Percentiles rank a stretch among this genome's conserved stretches.
These are phyloP conservation scores for Colletotrichum graminicola DNA, from an alignment of 2,329 filamentous ascomycete genomes.

Conservation along the genomic window DNA sequence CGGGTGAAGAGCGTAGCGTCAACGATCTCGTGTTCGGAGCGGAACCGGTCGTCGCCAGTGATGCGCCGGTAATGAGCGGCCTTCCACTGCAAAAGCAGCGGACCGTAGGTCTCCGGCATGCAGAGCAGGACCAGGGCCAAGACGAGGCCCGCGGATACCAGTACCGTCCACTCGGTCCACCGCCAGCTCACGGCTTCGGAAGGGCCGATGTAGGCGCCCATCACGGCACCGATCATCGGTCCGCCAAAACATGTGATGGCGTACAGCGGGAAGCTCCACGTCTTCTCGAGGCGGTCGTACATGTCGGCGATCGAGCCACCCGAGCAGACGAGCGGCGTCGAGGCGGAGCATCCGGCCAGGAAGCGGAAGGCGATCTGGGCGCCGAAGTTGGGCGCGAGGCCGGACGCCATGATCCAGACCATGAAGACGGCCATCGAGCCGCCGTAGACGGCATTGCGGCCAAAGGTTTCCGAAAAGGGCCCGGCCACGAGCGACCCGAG, in stretches of 20 bases:
- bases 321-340: slow-evolving; percentile 57
- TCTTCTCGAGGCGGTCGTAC: slow-evolving; percentile 52
- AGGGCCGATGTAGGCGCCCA: slow-evolving; percentile 75
- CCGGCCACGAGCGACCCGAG: slow-evolving; percentile 53
- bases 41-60: slow-evolving; percentile 72
- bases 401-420: slow-evolving; percentile 59
- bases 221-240: slow-evolving; percentile 55
- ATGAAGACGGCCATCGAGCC: slow-evolving; percentile 56
- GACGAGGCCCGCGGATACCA: slow-evolving; percentile 72
- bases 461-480: slow-evolving; percentile 55
- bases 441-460: slow-evolving; percentile 56
- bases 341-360: slow-evolving; percentile 60
- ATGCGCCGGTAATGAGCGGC: slow-evolving; percentile 69
- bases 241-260: slow-evolving; percentile 57
- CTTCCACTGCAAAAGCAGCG: slow-evolving; percentile 69
- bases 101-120: slow-evolving; percentile 75
- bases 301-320: slow-evolving; percentile 59
- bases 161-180: slow-evolving; percentile 74
- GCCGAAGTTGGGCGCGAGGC: slow-evolving; percentile 56
- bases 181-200: slow-evolving; percentile 66
- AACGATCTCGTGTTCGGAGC: slow-evolving; percentile 73
- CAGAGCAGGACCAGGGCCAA: slow-evolving; percentile 68
- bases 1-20: slow-evolving; percentile 64
- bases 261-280: slow-evolving; percentile 59
- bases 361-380: slow-evolving; percentile 62